Evolutionary conservation across 2,329 filamentous ascomycete species (phyloP).

Genomic region (Keithomyces neogunnii): DNA sequence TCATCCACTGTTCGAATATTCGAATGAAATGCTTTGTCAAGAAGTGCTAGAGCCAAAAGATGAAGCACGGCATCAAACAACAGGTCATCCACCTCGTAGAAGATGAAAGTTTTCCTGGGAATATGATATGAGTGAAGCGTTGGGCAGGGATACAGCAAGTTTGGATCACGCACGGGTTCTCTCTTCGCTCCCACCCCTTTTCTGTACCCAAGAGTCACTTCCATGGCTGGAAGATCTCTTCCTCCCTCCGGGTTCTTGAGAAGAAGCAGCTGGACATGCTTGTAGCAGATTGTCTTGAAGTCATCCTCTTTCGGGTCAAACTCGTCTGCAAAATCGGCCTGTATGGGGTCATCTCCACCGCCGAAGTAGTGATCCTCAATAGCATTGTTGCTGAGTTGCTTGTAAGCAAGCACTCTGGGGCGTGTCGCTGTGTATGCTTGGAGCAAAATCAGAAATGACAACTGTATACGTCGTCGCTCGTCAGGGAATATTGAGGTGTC

Average conservation of each 20-base stretch:
- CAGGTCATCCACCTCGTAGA: conserved; percentile 2
- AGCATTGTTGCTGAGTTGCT: background rate
- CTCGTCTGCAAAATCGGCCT: background rate
- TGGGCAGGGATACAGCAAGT: background rate
- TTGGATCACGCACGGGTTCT: conserved; percentile 2
- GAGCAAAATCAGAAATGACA: background rate
- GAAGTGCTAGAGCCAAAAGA: background rate
- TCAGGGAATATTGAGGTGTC: background rate
- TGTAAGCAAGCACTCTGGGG: background rate
- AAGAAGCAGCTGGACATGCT: conserved; percentile 1
- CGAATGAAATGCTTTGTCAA: conserved; percentile 1
- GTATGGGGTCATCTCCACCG: background rate
- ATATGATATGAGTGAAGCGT: background rate
- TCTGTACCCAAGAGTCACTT: conserved; percentile 2
- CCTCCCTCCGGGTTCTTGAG: conserved; percentile 1
- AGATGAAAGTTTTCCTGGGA: conserved; percentile 2
- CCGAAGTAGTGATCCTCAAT: conserved; percentile 3
- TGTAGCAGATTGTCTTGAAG: conserved; percentile 4
- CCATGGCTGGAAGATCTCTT: conserved; percentile 5
- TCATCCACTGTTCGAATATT: conserved; percentile 2
- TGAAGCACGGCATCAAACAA: conserved; percentile 3
- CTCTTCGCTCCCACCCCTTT: conserved; percentile 4
- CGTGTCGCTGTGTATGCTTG: background rate
- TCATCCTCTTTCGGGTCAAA: conserved; percentile 3
- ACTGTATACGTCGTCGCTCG: background rate